These are phyloP conservation scores for Neophaeococcomyces aloes DNA, from an alignment of 2,329 filamentous ascomycete species.

Conservation along the genomic window DNA sequence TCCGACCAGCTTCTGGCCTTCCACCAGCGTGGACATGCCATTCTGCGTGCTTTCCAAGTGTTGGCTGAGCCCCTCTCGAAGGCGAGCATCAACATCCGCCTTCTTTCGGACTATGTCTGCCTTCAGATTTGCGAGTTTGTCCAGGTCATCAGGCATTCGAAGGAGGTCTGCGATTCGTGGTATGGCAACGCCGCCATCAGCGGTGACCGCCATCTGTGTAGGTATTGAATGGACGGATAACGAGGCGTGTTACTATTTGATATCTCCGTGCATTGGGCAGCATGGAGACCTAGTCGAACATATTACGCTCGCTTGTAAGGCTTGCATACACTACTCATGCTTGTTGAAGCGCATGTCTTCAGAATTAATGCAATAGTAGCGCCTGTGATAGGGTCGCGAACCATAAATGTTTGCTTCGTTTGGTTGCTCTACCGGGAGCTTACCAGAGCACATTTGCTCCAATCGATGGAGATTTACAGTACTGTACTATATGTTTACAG, in stretches of 20 bases:
- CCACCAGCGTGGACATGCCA: constrained; percentile 78
- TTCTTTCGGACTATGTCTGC: constrained; percentile 93
- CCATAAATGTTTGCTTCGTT: no score
- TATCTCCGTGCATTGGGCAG: constrained; percentile 7
- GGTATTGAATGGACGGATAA: not conserved
- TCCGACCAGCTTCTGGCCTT: constrained; percentile 84
- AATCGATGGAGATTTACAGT: no score
- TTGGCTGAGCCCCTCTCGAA: constrained; percentile 76
- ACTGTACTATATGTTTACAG: no score
- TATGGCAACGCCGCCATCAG: constrained; percentile 55
- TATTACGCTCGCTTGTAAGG: not conserved
- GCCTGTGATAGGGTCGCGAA: no score
- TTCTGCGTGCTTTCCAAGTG: constrained; percentile 91
- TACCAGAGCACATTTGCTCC: no score
- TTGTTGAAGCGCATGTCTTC: not conserved
- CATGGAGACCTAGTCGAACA: not conserved
- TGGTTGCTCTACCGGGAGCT: no score
- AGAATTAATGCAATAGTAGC: no score
- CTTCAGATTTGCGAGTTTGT: constrained; percentile 85
- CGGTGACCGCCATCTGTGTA: constrained; percentile 27
- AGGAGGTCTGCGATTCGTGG: constrained; percentile 81
- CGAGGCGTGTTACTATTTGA: not conserved
- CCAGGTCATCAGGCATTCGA: constrained; percentile 89
- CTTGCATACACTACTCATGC: not conserved
- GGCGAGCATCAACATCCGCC: constrained; percentile 75